Evolutionary conservation across 257 asterid species (phyloP).

Genomic region (Capsicum rhomboideum): DNA sequence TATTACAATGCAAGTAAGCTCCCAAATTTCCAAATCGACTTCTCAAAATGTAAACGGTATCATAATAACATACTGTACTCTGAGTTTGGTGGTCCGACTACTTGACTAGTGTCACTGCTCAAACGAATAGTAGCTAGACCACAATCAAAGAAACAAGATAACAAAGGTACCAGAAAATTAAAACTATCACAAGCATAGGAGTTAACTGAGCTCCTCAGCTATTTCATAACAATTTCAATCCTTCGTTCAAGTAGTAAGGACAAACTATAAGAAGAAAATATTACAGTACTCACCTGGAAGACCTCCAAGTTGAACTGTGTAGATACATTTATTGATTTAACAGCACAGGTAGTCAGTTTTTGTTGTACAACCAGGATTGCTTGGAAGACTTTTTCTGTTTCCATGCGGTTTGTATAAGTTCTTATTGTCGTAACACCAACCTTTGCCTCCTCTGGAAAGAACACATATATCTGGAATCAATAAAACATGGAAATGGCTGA

Average conservation of each 20-base stretch:
- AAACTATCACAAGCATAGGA: neutral
- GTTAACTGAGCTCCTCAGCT: neutral
- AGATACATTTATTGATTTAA: constrained; percentile 42
- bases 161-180: neutral
- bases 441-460: constrained; percentile 72
- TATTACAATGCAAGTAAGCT: too few species aligned
- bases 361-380: constrained; percentile 78
- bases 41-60: too few species aligned
- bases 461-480: constrained; percentile 56
- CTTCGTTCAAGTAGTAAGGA: neutral
- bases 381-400: constrained; percentile 48
- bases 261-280: neutral
- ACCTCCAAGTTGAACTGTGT: constrained; percentile 64
- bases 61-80: too few species aligned
- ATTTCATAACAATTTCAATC: neutral
- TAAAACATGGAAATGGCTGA: neutral
- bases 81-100: too few species aligned
- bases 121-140: too few species aligned
- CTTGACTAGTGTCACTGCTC: too few species aligned
- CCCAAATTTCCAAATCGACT: too few species aligned
- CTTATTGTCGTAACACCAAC: constrained; percentile 75
- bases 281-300: constrained; percentile 44
- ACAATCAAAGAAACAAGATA: neutral
- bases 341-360: constrained; percentile 63
- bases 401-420: constrained; percentile 65